phyloP scores from a whole-genome alignment of 2,329 filamentous ascomycete genomes.

The Nigrograna mackinnonii region DNA sequence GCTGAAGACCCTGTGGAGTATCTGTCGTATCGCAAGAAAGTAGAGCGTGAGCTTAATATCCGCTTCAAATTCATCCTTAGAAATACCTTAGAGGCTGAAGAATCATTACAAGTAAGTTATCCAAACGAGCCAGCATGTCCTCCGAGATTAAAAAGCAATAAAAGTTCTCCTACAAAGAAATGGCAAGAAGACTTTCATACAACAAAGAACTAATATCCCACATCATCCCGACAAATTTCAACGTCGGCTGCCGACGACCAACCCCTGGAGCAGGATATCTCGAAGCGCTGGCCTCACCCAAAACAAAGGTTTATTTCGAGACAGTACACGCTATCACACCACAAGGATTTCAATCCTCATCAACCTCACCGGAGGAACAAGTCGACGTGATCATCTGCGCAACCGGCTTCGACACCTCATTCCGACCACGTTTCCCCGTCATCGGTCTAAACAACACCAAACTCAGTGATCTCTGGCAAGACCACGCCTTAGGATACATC shows the following conservation, averaged over 20 bases:
- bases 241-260: constrained; percentile 15
- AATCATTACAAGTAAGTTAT: constrained; percentile 31
- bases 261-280: constrained; percentile 15
- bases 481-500: constrained; percentile 16
- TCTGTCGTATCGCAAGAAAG: constrained; percentile 51
- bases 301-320: constrained; percentile 9
- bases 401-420: too few relatives aligned
- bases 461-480: too few relatives aligned
- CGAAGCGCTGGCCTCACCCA: constrained; percentile 9
- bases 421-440: too few relatives aligned
- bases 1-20: constrained; percentile 47
- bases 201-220: constrained; percentile 44
- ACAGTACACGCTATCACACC: constrained; percentile 10
- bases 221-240: constrained; percentile 49
- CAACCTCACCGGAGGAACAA: constrained; percentile 9
- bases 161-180: constrained; percentile 39
- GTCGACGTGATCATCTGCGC: constrained; percentile 17
- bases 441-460: too few relatives aligned
- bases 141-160: too few relatives aligned
- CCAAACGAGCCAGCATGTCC: neutral
- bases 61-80: constrained; percentile 59
- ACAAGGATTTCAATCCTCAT: constrained; percentile 9
- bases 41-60: constrained; percentile 55
- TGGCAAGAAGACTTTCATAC: constrained; percentile 44
- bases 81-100: constrained; percentile 48